Evolutionary conservation across 257 asterid species (phyloP).

Genomic region (Asclepias syriaca): DNA sequence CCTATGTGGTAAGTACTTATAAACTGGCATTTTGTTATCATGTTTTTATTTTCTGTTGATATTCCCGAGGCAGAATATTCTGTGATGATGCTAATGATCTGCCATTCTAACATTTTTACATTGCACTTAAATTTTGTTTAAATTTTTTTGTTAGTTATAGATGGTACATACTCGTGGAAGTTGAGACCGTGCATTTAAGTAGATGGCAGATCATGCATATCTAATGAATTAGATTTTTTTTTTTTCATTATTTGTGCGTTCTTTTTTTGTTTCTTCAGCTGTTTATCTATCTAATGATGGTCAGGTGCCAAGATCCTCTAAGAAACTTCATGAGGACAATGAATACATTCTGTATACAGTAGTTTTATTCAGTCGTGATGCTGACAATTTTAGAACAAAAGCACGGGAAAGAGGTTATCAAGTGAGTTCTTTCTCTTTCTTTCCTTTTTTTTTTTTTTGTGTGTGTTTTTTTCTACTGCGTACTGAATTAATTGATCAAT

Average conservation of each 20-base stretch:
- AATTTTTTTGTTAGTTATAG: background rate
- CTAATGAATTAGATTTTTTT: background rate
- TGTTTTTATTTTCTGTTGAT: background rate
- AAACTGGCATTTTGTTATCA: background rate
- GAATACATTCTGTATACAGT: constrained; percentile 80
- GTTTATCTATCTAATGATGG: background rate
- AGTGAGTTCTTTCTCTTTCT: constrained; percentile 35
- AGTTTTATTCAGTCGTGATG: constrained; percentile 80
- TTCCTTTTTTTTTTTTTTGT: background rate
- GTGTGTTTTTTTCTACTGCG: background rate
- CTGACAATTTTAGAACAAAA: constrained; percentile 78
- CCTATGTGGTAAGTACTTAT: constrained; percentile 61
- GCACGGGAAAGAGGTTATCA: constrained; percentile 78
- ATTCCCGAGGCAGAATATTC: background rate
- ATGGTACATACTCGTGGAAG: background rate
- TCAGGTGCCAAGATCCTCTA: constrained; percentile 95
- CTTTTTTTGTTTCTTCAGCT: background rate
- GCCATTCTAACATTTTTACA: background rate
- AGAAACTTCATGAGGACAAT: constrained; percentile 79
- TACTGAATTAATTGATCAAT: background rate
- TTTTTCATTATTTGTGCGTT: background rate
- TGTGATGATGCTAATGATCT: background rate
- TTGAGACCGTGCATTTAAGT: constrained; percentile 2
- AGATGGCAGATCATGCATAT: background rate
- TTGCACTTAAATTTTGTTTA: background rate